Percentiles rank a stretch among this genome's conserved stretches.
phyloP scores from a whole-genome alignment of 768 basidiomycete genomes.

The Wakefieldia striispora region DNA sequence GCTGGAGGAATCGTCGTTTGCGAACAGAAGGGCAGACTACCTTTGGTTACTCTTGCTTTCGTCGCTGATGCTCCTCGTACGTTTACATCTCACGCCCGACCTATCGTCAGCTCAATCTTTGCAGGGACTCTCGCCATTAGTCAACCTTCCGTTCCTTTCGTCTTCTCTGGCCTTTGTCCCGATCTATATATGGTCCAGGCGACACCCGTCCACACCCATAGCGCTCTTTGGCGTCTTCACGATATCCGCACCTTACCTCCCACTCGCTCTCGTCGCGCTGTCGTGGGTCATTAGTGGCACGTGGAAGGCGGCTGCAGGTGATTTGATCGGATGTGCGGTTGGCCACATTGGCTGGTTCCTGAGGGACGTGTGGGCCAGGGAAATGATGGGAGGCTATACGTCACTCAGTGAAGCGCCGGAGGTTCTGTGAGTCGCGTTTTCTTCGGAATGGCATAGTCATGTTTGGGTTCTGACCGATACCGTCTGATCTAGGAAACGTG shows the following conservation, averaged over 20 bases:
- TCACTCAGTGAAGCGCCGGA: constrained; percentile 72
- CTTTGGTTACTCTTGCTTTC: constrained; percentile 91
- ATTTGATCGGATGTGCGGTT: constrained; percentile 81
- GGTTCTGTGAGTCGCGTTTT: constrained; percentile 52
- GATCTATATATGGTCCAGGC: constrained; percentile 95
- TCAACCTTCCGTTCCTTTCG: constrained; percentile 92
- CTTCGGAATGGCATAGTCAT: too few relatives aligned
- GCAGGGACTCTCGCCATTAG: constrained; percentile 78
- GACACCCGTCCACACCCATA: constrained; percentile 94
- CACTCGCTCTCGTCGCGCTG: constrained; percentile 85
- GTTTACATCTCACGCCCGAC: constrained; percentile 17
- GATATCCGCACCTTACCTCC: constrained; percentile 94
- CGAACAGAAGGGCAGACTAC: constrained; percentile 89
- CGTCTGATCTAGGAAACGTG: constrained; percentile 47
- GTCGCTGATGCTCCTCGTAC: constrained; percentile 79
- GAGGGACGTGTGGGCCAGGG: constrained; percentile 83
- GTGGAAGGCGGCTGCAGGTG: constrained; percentile 80
- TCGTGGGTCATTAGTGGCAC: constrained; percentile 81
- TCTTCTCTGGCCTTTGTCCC: constrained; percentile 92
- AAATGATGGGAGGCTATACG: constrained; percentile 76
- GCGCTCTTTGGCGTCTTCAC: constrained; percentile 94
- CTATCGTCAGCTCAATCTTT: neutral
- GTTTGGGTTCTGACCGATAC: constrained; percentile 2
- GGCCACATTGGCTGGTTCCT: constrained; percentile 86
- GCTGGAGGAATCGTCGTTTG: constrained; percentile 95